These are phyloP conservation scores for Cercophora samala DNA, from an alignment of 495 filamentous ascomycete genomes.

Conservation along the genomic window DNA sequence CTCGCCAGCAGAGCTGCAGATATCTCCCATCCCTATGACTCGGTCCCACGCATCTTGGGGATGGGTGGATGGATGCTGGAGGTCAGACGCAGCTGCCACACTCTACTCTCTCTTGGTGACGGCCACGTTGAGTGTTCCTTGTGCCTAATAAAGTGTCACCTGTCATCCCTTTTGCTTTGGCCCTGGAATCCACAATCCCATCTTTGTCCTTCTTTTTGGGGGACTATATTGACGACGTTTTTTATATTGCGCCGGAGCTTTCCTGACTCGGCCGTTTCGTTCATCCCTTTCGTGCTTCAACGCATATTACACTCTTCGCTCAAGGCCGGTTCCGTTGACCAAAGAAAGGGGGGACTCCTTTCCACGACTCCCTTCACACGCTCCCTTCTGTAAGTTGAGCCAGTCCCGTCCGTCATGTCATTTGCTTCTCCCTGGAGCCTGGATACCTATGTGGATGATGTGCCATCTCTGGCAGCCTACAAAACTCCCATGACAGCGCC, in stretches of 20 bases:
- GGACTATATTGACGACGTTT: not conserved
- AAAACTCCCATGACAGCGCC: constrained; percentile 4
- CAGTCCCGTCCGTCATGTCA: constrained; percentile 1
- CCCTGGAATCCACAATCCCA: constrained; percentile 18
- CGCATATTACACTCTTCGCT: constrained; percentile 22
- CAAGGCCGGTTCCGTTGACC: constrained; percentile 18
- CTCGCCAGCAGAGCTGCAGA: constrained; percentile 6
- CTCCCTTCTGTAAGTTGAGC: constrained; percentile 8
- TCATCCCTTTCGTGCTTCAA: constrained; percentile 28
- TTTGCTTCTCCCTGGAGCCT: not conserved
- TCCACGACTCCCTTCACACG: not conserved
- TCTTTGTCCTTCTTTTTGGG: not conserved
- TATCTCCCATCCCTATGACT: constrained; percentile 16
- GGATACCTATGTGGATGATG: not conserved
- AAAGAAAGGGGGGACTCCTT: constrained; percentile 6
- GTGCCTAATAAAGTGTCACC: constrained; percentile 20
- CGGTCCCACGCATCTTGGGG: constrained; percentile 12
- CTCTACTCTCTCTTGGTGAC: no score
- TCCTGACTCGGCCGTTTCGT: constrained; percentile 24
- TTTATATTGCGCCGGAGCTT: constrained; percentile 3
- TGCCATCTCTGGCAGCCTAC: constrained; percentile 1
- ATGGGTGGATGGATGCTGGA: not conserved
- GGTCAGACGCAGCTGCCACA: constrained; percentile 3
- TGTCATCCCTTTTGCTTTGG: constrained; percentile 11
- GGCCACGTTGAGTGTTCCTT: constrained; percentile 14